Conservation (phyloP, 805 yeast species). For the Candida adriatica region DNA sequence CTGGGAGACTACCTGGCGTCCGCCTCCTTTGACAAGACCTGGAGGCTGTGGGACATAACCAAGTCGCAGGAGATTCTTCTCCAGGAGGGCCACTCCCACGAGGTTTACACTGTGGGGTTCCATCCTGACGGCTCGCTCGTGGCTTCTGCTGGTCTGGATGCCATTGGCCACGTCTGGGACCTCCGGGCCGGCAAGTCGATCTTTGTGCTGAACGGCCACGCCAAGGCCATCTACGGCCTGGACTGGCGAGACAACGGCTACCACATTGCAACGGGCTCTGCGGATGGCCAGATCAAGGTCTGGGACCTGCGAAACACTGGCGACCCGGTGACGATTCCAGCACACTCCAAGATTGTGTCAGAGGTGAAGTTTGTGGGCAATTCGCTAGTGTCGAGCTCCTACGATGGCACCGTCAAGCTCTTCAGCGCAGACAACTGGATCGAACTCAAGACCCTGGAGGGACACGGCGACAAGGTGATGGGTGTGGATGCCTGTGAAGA, state of each 20-base stretch:
- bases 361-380: conserved; percentile 43
- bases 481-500: conserved; percentile 50
- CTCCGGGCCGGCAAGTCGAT: conserved; percentile 67
- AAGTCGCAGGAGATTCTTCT: conserved; percentile 42
- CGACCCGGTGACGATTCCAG: conserved; percentile 46
- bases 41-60: conserved; percentile 80
- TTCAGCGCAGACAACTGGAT: conserved; percentile 72
- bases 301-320: conserved; percentile 75
- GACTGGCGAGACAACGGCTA: conserved; percentile 76
- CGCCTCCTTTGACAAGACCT: conserved; percentile 78
- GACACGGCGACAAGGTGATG: conserved; percentile 67
- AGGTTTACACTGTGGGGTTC: conserved; percentile 51
- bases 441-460: conserved; percentile 41
- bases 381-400: conserved; percentile 54
- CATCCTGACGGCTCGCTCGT: conserved; percentile 76
- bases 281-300: conserved; percentile 69
- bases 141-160: conserved; percentile 76
- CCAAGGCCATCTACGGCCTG: conserved; percentile 58
- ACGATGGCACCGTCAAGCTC: conserved; percentile 60
- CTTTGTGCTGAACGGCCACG: conserved; percentile 57
- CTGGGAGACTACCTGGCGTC: conserved; percentile 47
- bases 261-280: conserved; percentile 76
- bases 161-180: conserved; percentile 76
- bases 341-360: conserved; percentile 69
- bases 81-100: conserved; percentile 86